These are phyloP conservation scores for Gracilariopsis chorda DNA, from an alignment of 23 red algal species.

Conservation along the genomic window DNA sequence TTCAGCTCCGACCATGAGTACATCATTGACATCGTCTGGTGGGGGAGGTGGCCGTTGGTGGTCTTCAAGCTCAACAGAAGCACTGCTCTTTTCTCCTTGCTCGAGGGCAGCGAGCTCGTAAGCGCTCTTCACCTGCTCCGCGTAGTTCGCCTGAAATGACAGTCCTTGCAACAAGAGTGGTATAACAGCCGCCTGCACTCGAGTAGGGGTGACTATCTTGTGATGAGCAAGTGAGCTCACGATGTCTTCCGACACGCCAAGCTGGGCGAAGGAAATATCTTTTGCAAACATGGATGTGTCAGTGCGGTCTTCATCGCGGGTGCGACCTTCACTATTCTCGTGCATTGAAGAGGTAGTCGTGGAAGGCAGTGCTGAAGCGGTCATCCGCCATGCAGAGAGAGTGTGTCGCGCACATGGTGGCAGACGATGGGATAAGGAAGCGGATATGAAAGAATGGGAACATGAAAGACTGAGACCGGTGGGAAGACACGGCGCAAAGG, in stretches of 20 bases:
- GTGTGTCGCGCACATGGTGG: background rate
- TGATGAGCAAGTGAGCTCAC: background rate
- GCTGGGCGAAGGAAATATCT: conserved; percentile 19
- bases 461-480: too few relatives aligned
- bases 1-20: conserved; percentile 80
- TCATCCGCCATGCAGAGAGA: background rate
- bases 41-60: background rate
- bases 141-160: conserved; percentile 18
- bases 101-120: background rate
- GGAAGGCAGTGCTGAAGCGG: background rate
- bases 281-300: conserved; percentile 46
- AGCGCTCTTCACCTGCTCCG: background rate
- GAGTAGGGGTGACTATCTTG: conserved; percentile 41
- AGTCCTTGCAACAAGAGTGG: conserved; percentile 50
- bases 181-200: conserved; percentile 50
- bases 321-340: too few relatives aligned
- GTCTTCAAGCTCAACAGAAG: background rate
- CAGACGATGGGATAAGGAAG: background rate
- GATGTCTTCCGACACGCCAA: conserved; percentile 12
- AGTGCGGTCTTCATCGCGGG: too few relatives aligned
- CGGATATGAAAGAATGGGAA: too few relatives aligned
- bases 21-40: conserved; percentile 53
- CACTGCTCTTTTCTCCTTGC: background rate
- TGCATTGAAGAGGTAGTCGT: background rate
- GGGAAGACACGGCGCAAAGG: too few relatives aligned